These are phyloP conservation scores for Suillus lakei DNA, from an alignment of 768 basidiomycete genomes.

Conservation along the genomic window DNA sequence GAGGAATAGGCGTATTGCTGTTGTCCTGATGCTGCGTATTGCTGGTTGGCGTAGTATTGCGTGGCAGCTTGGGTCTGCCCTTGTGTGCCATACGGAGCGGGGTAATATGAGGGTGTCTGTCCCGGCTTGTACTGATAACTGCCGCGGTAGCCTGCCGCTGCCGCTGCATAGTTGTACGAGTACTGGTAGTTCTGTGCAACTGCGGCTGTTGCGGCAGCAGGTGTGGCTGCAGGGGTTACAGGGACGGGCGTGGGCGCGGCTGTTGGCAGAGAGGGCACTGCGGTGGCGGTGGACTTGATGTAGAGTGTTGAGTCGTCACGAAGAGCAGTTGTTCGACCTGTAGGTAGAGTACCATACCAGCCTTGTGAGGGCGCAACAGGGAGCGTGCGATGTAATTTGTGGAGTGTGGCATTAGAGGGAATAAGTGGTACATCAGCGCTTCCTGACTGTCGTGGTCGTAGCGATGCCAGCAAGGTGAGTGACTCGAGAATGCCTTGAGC, in stretches of 20 bases:
- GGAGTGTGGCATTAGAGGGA: constrained; percentile 69
- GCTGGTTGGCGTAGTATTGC: constrained; percentile 43
- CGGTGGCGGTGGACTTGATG: constrained; percentile 51
- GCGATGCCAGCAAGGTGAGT: constrained; percentile 65
- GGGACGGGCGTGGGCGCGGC: constrained; percentile 41
- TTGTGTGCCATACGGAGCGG: constrained; percentile 30
- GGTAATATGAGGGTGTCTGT: constrained; percentile 39
- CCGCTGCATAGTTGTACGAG: constrained; percentile 42
- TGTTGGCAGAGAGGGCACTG: constrained; percentile 37
- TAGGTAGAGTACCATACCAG: constrained; percentile 77
- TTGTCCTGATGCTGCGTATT: constrained; percentile 40
- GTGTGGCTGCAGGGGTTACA: constrained; percentile 28
- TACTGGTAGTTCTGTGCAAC: constrained; percentile 36
- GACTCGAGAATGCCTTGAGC: constrained; percentile 78
- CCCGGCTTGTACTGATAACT: constrained; percentile 44
- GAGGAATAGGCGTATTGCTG: constrained; percentile 46
- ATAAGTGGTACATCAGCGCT: constrained; percentile 52
- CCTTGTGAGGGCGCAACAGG: constrained; percentile 62
- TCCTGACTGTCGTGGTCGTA: constrained; percentile 65
- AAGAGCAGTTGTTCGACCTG: constrained; percentile 60
- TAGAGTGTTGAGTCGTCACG: constrained; percentile 79
- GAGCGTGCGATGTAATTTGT: constrained; percentile 71
- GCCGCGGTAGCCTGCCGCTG: constrained; percentile 32
- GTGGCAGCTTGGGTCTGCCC: constrained; percentile 31
- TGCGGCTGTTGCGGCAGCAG: constrained; percentile 29